Evolutionary conservation across 2,329 filamentous ascomycete species (phyloP), one percentile per base, ranked within the genome.

Genomic region (Pseudovirgaria hyperparasitica): DNA sequence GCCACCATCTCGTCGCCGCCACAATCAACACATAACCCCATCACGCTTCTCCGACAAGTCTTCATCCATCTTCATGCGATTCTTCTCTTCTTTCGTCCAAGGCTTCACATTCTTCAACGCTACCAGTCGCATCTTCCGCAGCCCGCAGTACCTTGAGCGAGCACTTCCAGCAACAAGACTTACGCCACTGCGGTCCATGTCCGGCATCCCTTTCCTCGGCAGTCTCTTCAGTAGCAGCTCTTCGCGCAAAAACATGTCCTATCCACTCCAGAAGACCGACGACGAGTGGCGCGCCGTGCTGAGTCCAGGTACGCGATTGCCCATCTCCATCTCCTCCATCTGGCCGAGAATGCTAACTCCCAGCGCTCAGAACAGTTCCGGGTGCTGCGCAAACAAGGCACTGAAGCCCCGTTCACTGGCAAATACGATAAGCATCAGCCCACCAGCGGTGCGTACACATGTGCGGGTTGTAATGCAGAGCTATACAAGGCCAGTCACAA

Each of bases 401-500:
- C 90, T 23, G 92, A 98, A 53, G 58, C 71, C 3, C 72, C 87
- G 10, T 76, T 72, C 40, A 75, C 77, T 5, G 86, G 87, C 45
- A 72, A 78, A 53, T 94, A 80, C 53, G 78, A 98, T 62, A 84
- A 87, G 54, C 85, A 94, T 63, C 70, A 76, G 50, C 75, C 85
- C 2, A 56, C 67, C 1, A 49, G 67, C 5, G 92, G 90, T 31
- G 70, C 84, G 29, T 98, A 96, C 62, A 75, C 67, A 23, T 98
- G 90, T 57, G 82, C 81, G 11, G 90, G 72, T 27, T 98, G 90
- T 65, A 56, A 76, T 16, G 70, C 85, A 6, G 86, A 90, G 5
- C 72, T 98, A 11, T 98, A 98, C 70, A 87, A 76, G 54, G 86
- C 90, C 16, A 69, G 69, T 36, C 86, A 93, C 59, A 98, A 98